A percentile compares a stretch with the other conserved stretches of the same genome.
phyloP scores from a whole-genome alignment of 179 eudicot genomes.

The Patellifolia procumbens region DNA sequence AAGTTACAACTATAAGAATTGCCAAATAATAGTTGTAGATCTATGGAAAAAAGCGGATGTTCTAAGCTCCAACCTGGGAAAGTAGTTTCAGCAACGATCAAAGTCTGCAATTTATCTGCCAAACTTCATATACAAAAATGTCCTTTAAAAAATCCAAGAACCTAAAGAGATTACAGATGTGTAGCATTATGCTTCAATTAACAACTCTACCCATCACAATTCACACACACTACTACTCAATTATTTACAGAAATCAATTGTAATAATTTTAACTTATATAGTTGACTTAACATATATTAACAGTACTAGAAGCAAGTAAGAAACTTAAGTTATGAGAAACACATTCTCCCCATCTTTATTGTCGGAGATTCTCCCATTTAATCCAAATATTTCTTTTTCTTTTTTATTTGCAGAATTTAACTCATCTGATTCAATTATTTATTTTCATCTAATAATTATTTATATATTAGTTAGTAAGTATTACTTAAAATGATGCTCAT shows the following conservation, averaged over 20 bases:
- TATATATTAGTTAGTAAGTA: not conserved
- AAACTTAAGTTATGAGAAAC: conserved; percentile 36
- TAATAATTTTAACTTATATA: conserved; percentile 22
- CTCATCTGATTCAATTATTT: conserved; percentile 62
- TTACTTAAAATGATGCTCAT: conserved; percentile 25
- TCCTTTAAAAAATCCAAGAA: conserved; percentile 8
- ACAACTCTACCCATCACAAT: conserved; percentile 5
- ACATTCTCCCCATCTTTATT: conserved; percentile 76
- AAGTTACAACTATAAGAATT: too few relatives aligned
- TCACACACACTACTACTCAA: conserved; percentile 5
- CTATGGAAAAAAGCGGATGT: conserved; percentile 5
- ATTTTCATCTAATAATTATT: conserved; percentile 20
- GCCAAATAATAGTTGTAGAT: too few relatives aligned
- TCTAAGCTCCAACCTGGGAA: conserved; percentile 18
- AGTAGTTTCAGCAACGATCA: not conserved
- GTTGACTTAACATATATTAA: conserved; percentile 45
- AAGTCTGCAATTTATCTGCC: conserved; percentile 23
- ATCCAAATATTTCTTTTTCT: conserved; percentile 40
- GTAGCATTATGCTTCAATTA: conserved; percentile 30
- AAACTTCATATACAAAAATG: not conserved
- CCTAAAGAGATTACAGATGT: conserved; percentile 26
- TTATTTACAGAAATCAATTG: not conserved
- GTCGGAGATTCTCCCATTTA: conserved; percentile 63
- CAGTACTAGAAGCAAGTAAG: conserved; percentile 31
- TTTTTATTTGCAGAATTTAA: conserved; percentile 36